Conservation (phyloP, 2,329 filamentous ascomycete species). For the Aspergillus sp. region DNA sequence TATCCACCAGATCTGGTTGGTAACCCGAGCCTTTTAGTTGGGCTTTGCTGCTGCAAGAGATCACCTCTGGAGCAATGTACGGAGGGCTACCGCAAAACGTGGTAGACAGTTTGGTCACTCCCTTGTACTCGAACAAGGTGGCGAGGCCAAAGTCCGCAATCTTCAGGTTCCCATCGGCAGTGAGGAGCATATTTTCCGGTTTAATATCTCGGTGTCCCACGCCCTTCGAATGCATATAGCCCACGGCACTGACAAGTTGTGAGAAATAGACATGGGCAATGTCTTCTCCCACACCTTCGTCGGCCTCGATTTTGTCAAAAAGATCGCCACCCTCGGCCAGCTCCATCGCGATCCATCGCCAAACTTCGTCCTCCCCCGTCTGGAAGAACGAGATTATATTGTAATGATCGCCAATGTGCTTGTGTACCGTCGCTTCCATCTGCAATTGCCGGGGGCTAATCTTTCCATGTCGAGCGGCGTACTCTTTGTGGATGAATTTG, state of each 20-base stretch:
- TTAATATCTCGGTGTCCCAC: constrained; percentile 90
- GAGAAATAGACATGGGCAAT: constrained; percentile 96
- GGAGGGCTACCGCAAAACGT: constrained; percentile 95
- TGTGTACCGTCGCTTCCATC: constrained; percentile 89
- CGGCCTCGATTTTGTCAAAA: constrained; percentile 99
- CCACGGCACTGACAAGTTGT: constrained; percentile 84
- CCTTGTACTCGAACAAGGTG: constrained; percentile 87
- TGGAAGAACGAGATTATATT: constrained; percentile 94
- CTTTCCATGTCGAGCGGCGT: constrained; percentile 84
- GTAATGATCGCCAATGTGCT: constrained; percentile 80
- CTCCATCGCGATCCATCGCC: constrained; percentile 99
- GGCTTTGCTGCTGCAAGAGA: constrained; percentile 54
- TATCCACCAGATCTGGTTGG: constrained; percentile 75
- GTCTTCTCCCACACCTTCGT: constrained; percentile 89
- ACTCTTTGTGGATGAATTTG: constrained; percentile 98
- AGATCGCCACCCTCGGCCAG: constrained; percentile 91
- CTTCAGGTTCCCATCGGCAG: constrained; percentile 81
- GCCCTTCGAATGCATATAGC: constrained; percentile 94
- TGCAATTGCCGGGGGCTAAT: constrained; percentile 85
- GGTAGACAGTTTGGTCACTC: constrained; percentile 74
- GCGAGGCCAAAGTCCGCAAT: constrained; percentile 96
- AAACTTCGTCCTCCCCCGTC: constrained; percentile 77
- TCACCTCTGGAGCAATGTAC: constrained; percentile 94
- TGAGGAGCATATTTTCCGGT: constrained; percentile 92
- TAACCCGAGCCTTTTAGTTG: constrained; percentile 48